Evolutionary conservation across 106 monocot species (phyloP), one percentile per base, ranked within the genome.

Genomic region (Cymbidium sinense): DNA sequence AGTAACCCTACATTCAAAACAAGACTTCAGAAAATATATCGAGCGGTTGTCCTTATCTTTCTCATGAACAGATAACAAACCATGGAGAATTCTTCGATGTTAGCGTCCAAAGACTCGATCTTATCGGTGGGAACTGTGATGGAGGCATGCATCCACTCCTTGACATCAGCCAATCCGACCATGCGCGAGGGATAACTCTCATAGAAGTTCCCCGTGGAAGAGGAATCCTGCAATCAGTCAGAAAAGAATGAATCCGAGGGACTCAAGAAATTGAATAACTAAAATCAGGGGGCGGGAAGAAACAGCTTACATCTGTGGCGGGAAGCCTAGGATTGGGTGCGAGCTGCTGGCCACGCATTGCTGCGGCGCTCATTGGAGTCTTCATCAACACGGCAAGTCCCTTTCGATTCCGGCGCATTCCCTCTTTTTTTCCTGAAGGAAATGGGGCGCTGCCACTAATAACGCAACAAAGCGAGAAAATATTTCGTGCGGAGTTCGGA

Each of bases 341-440:
- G 50, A 30, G 52, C 37, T 28, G 61, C 43, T 44, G 64, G 21
- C 27, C 20, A 43, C 70, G 62, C 70, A 50, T 70, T 11, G 81
- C 29, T 21, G 85, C 17, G 5, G 52, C 33, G 25, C 78, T 25
- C 88, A 93, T 88, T 55, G 90, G 79, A 23, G 86, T 75, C 70
- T 89, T 77, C 93, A 93, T 84, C 27, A 93, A 77, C 43, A 88
- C 71, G 34, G 82, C 82, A 25, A 93, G 78, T 6, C 78, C 77
- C 65, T 88, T 93, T 50, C 78, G 84, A 79, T 84, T 87, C 80
- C 82, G 85, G 41, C 34, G n/a, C 50, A 43, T 50, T 29, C 76
- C 33, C 80, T 64, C 90, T 93, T 87, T 90, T 88, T 12, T 88
- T 86, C 10, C 84, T 3, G 17, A 52, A 13, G 20, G 3, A 52